Base-by-base conservation (phyloP, 257 asterid species). In the Nicotiana obtusifolia region DNA sequence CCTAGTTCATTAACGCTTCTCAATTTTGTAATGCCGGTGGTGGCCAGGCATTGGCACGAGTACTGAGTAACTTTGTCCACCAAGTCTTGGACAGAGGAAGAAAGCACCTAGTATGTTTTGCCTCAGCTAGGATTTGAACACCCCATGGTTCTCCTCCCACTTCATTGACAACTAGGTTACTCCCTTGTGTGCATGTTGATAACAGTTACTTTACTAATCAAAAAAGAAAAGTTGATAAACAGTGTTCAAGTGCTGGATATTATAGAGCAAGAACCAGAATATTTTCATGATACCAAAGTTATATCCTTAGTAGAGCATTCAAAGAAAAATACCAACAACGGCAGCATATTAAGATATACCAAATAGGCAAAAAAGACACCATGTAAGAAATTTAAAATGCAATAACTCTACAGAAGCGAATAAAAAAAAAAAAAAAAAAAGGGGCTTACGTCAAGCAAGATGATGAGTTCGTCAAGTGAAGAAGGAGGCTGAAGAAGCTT, bases 361-460 rank as follows among this genome's bases (percentile, higher is more conserved):
- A 69, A 69, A 69, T 28, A 20, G n/a, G 54, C 57, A 41, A 61
- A 4, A 11, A 60, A 33, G 35, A 62, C 10, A 30, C 17, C 10
- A 64, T 16, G 31, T 15, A 65, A 7, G 24, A 1, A 20, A 65
- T 15, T 30, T 28, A 41, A 37, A 71, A 44, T 35, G 24, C 35
- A 69, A 47, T 67, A 20, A 56, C 3, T 56, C 37, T 37, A 24
- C 26, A 20, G 61, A 35, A 62, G 3, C 61, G 15, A 35, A n/a
- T 11, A 26, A 19, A 49, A 47, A 30, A 28, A 37, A 44, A 3
- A 5, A 81, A 19, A 41, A 33, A 7, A 33, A 26, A 80, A n/a
- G n/a, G 81, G 68, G 78, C 93, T 90, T 88, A 95, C 99, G 84
- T 95, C 98, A 80, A 95, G 97, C 84, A 94, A 86, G 37, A 87